Conservation (phyloP, 2,329 filamentous ascomycete species). For the Corinectria fuckeliana region DNA sequence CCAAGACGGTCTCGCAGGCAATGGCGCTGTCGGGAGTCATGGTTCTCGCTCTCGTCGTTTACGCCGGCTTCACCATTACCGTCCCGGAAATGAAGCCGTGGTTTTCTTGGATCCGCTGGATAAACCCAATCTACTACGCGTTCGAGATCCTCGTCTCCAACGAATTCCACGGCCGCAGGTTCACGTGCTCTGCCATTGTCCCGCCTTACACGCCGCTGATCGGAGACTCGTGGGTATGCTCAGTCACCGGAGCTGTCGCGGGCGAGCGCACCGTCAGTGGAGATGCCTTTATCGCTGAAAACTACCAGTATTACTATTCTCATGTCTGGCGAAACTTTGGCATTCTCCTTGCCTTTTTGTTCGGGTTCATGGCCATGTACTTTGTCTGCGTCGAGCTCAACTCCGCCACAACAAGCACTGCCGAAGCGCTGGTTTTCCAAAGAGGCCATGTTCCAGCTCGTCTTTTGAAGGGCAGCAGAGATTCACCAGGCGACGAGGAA, state of each 20-base stretch:
- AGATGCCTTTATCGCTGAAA: constrained; percentile 63
- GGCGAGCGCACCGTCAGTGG: constrained; percentile 63
- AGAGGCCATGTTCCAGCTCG: constrained; percentile 57
- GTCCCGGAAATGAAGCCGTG: constrained; percentile 61
- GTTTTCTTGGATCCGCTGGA: constrained; percentile 78
- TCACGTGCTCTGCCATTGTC: constrained; percentile 60
- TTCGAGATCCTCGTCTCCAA: constrained; percentile 78
- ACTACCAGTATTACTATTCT: constrained; percentile 62
- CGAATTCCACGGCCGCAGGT: constrained; percentile 68
- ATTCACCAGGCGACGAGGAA: constrained; percentile 40
- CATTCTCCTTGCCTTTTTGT: constrained; percentile 68
- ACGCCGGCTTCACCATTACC: constrained; percentile 36
- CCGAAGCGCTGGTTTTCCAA: constrained; percentile 73
- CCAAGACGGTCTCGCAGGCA: constrained; percentile 67
- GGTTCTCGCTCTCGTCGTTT: constrained; percentile 59
- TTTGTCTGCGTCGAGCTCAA: constrained; percentile 70
- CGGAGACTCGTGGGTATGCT: constrained; percentile 59
- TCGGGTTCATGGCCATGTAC: constrained; percentile 70
- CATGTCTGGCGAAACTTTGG: constrained; percentile 74
- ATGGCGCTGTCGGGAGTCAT: constrained; percentile 60
- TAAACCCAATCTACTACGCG: constrained; percentile 76
- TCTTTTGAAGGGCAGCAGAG: constrained; percentile 42
- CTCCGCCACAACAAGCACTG: constrained; percentile 66
- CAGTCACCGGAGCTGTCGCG: constrained; percentile 59
- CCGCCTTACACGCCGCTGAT: constrained; percentile 53